A percentile compares a stretch with the other conserved stretches of the same genome.
Conservation (phyloP, 73 alveolate species). For the Paramecium bursaria region DNA sequence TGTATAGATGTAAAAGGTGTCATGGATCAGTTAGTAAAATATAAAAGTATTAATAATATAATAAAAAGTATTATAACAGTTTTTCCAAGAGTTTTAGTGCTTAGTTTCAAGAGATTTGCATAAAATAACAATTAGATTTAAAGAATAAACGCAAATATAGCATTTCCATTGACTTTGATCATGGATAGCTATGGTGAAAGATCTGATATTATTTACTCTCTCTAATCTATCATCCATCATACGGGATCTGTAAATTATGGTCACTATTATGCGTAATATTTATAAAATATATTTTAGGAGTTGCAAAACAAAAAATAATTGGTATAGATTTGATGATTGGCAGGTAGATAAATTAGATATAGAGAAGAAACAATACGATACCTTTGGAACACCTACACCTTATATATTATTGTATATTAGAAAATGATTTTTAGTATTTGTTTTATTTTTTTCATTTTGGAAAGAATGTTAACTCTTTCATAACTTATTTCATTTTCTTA, state of each 20-base stretch:
- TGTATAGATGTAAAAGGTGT: neutral
- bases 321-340: neutral
- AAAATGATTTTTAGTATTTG: neutral
- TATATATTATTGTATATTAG: neutral
- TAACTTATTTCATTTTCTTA: neutral
- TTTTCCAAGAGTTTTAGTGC: neutral
- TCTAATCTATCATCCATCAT: neutral
- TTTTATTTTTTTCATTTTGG: slow-evolving; percentile 39
- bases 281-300: neutral
- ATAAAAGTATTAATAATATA: too few relatives aligned
- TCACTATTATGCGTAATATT: neutral
- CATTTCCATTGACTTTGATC: neutral
- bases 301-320: neutral
- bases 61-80: neutral
- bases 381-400: neutral
- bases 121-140: too few relatives aligned
- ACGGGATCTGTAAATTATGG: neutral
- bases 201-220: neutral
- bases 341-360: neutral
- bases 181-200: neutral
- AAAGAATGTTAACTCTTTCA: slow-evolving; percentile 25
- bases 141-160: too few relatives aligned
- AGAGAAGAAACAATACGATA: neutral
- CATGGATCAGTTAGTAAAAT: too few relatives aligned
- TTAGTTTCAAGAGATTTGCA: neutral